Evolutionary conservation across 1,284 basidiomycete species (phyloP).

Genomic region (Trametes versicolor): DNA sequence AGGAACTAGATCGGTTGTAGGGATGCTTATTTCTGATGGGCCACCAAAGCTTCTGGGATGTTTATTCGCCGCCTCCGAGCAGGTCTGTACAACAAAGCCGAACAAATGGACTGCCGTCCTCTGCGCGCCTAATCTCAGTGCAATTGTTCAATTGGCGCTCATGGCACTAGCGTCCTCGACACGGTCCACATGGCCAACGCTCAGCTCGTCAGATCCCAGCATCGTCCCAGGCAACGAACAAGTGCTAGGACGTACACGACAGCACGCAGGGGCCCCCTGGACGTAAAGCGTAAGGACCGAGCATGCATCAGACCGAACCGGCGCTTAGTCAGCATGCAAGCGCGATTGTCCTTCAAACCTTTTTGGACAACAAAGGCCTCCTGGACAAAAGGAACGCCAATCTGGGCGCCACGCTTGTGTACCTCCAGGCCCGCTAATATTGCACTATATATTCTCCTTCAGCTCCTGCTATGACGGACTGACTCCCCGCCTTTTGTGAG

Average conservation of each 20-base stretch:
- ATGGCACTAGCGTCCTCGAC: background rate
- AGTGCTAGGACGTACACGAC: background rate
- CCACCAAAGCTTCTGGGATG: conserved; percentile 12
- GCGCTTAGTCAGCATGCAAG: conserved; percentile 26
- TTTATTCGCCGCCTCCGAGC: conserved; percentile 20
- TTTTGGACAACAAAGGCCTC: conserved; percentile 34
- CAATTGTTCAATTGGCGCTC: conserved; percentile 11
- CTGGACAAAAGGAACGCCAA: conserved; percentile 38
- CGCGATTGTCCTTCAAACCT: conserved; percentile 35
- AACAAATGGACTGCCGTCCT: background rate
- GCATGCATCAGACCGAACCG: conserved; percentile 19
- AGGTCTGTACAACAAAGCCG: conserved; percentile 12
- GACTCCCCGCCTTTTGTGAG: conserved; percentile 18
- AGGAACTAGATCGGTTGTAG: background rate
- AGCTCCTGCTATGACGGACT: background rate
- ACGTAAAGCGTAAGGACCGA: conserved; percentile 16
- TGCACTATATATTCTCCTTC: conserved; percentile 31
- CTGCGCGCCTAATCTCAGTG: conserved; percentile 16
- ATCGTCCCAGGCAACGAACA: conserved; percentile 8
- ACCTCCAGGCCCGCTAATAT: conserved; percentile 14
- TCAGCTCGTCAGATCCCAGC: conserved; percentile 12
- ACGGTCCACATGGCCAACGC: background rate
- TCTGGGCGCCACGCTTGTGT: conserved; percentile 21
- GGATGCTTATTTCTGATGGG: background rate
- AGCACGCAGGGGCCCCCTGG: conserved; percentile 1